These are phyloP conservation scores for Stephanodiscus minutulus DNA, from an alignment of 108 stramenopile genomes.

Conservation along the genomic window DNA sequence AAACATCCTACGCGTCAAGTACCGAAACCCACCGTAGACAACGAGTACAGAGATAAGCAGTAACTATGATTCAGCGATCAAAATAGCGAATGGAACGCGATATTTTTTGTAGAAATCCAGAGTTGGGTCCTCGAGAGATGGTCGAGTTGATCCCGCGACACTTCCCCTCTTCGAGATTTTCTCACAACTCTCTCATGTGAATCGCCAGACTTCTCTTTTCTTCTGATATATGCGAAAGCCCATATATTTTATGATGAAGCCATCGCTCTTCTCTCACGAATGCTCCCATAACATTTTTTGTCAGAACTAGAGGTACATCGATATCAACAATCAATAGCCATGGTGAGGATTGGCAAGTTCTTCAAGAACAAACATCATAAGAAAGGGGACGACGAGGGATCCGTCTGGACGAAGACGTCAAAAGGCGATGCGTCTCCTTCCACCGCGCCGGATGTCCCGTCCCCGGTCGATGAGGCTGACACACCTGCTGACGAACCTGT, in stretches of 20 bases:
- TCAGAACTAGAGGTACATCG: no score
- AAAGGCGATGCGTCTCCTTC: no score
- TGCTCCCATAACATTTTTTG: no score
- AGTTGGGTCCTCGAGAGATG: neutral
- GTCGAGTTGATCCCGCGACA: no score
- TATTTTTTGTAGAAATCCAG: no score
- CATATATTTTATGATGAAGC: no score
- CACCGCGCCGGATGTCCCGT: no score
- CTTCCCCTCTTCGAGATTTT: no score
- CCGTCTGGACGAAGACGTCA: no score
- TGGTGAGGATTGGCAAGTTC: slow-evolving; percentile 15
- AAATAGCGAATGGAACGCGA: neutral
- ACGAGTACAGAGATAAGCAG: neutral
- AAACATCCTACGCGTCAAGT: neutral
- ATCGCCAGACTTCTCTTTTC: no score
- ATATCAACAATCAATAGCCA: slow-evolving; percentile 4
- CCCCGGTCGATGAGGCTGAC: neutral
- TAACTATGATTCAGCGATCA: neutral
- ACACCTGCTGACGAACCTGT: neutral
- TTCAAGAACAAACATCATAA: neutral
- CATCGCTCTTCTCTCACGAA: no score
- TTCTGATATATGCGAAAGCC: neutral
- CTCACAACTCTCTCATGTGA: neutral
- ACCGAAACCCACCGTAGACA: neutral
- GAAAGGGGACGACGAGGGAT: neutral